Base-by-base conservation (phyloP, 306 rosid species). In the Inga laurina region DNA sequence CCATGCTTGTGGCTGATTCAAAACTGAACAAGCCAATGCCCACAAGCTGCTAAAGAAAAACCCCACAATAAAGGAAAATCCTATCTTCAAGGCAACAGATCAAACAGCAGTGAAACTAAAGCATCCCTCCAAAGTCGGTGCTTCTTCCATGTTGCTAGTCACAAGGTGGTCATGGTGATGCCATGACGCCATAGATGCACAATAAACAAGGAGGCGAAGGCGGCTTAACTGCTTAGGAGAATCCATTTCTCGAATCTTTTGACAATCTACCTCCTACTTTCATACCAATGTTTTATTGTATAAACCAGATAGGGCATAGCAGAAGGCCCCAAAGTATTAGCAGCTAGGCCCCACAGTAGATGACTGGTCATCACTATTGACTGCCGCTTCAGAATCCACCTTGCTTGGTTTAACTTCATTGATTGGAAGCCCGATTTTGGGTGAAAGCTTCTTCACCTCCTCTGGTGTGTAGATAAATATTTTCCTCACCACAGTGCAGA, bases 401-500 rank as follows among this genome's bases (percentile, higher is more conserved):
- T 83, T 88, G 57, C 83, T 77, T 9, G 77, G 76, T 80, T 87
- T 93, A 41, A 39, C 75, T n/a, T 85, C 83, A 73, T 81, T 68
- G 10, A 80, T 77, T 49, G 89, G 79, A 65, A 91, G 95, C 77
- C 90, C 88, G 75, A 83, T 82, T 88, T 88, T 91, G 27, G 97
- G 89, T 3, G 95, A 89, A 72, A 93, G 87, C 90, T 87, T 90
- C 92, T 88, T 91, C 37, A 86, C 94, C 85, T 91, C 95, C 73
- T 93, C 95, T 15, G 82, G 72, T 35, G 97, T 93, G 79, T 93
- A 93, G 86, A 93, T 87, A 83, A 82, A 93, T 70, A 93, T 93
- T 87, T 93, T 93, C 85, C 92, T 88, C 56, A 88, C 97, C 85
- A 93, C 92, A 82, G 82, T 83, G 85, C 95, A 91, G 88, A 93